A percentile compares a stretch with the other conserved stretches of the same genome.
Evolutionary conservation across 805 yeast genomes (phyloP).

Genomic region (Debaryomyces tyrocola): DNA sequence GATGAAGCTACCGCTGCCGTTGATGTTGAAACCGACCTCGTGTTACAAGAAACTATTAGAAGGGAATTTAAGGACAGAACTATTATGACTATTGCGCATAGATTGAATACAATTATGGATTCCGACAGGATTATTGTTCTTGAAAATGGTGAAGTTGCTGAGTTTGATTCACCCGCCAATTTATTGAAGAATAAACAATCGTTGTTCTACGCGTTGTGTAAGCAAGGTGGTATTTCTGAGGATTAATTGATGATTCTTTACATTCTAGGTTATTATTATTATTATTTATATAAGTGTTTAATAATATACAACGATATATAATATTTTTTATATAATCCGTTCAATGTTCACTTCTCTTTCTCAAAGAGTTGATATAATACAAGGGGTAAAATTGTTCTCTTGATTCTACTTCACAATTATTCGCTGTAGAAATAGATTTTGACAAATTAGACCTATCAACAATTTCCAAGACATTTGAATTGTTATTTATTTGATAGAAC

Average conservation of each 20-base stretch:
- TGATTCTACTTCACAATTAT: conserved; percentile 32
- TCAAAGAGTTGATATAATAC: conserved; percentile 48
- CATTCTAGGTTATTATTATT: neutral
- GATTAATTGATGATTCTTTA: conserved; percentile 44
- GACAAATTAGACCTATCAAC: conserved; percentile 13
- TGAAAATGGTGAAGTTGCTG: conserved; percentile 73
- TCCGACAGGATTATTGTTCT: conserved; percentile 75
- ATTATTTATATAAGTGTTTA: conserved; percentile 7
- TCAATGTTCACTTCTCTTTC: conserved; percentile 66
- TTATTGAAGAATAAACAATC: conserved; percentile 67
- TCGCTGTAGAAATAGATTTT: conserved; percentile 21
- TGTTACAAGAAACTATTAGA: conserved; percentile 77
- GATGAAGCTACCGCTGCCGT: conserved; percentile 92
- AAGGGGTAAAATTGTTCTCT: conserved; percentile 47
- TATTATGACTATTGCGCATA: conserved; percentile 80
- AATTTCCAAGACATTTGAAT: conserved; percentile 15
- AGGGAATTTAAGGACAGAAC: conserved; percentile 73
- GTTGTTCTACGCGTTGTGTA: conserved; percentile 75
- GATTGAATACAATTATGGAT: conserved; percentile 80
- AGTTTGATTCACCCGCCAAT: conserved; percentile 69
- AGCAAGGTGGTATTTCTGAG: conserved; percentile 56
- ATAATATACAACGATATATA: neutral
- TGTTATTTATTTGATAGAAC: conserved; percentile 18
- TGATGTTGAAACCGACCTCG: conserved; percentile 79
- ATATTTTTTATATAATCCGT: conserved; percentile 3